Evolutionary conservation across 208 protist genomes (phyloP), one percentile per base, ranked within the genome.

Genomic region (Acanthamoeba royreba): DNA sequence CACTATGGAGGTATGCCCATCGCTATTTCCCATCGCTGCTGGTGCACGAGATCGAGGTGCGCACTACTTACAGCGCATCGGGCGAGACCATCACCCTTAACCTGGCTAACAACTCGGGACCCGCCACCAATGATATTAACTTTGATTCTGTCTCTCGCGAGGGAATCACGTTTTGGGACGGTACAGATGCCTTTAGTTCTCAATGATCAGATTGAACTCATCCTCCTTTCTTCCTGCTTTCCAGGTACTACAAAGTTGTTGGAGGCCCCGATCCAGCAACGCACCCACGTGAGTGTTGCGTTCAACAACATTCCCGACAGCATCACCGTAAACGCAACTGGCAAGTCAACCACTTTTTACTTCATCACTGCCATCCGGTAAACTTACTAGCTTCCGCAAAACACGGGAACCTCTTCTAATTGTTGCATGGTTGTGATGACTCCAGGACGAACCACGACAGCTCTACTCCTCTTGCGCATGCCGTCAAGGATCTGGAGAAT

Each of bases 331-430:
- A 72, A 40, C 28, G 61, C 61, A n/a, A 72, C 61, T 13, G 61
- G 61, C 61, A 17, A 5, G 25, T 40, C 61, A 15, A 77, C 66
- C 66, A 77, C 66, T 19, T 77, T 77, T 19, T 77, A 77, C 66
- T 77, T 77, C 66, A 77, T 77, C 66, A 77, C 66, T 38, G 66
- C 66, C 66, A 77, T 77, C 66, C 38, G 66, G 66, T 77, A n/a
- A 35, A 63, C 33, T 63, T 63, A 63, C 33, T 63, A 11, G 9
- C 17, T 17, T 63, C 33, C 17, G 25, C 7, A 17, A 63, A 63
- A 22, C 7, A 22, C 31, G 22, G 11, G 22, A 33, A 33, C 7
- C 22, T 63, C 13, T 63, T 2, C 31, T 63, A 33, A 63, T 63
- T 77, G 66, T 45, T 31, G 3, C 61, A 2, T 17, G 2, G 2